Base-by-base conservation (phyloP, 108 stramenopile genomes). In the Fragilariopsis cylindrus region DNA sequence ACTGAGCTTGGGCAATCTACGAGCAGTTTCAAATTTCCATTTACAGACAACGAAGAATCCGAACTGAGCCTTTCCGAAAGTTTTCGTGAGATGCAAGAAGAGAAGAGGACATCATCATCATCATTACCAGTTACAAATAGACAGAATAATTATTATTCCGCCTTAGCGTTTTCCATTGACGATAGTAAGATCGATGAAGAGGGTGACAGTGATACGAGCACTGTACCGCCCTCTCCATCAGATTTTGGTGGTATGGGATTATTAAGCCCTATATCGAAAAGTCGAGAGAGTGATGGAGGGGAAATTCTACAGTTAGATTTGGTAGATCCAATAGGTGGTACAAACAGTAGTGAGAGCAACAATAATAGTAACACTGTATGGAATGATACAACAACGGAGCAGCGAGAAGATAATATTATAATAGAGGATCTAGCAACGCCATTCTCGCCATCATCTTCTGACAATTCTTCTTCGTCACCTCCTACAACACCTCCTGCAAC, bases 191-290 rank as follows among this genome's bases (percentile, higher is more conserved):
- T 12, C 15, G 52, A 15, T 15, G 52, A 53, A n/a, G 12, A 12
- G 52, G 52, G 15, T 53, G 52, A 53, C n/a, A 2, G 15, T 12
- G 15, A 53, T 53, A 12, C 15, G 15, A 12, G 52, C 15, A n/a
- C 12, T 15, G 52, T 15, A 12, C 12, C n/a, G 15, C 15, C 52
- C 19, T 68, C 67, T 5, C 48, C 67, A 18, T 48, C 67, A 12
- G 67, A 52, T 49, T 16, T 68, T 8, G 67, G 72, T 57, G 75
- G 60, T 7, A 47, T 48, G 1, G 69, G 62, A 30, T 30, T 30
- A 42, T 60, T 80, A 1, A 80, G 79, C 48, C 79, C 79, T 3
- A 80, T 80, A 50, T 45, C 70, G 8, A 48, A 19, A 57, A 57
- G 7, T 64, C 65, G 63, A 12, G 70, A 69, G n/a, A 75, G 74